Evolutionary conservation across 148 eudicot species (phyloP), one percentile per base, ranked within the genome.

Genomic region (Rhododendron vialii): DNA sequence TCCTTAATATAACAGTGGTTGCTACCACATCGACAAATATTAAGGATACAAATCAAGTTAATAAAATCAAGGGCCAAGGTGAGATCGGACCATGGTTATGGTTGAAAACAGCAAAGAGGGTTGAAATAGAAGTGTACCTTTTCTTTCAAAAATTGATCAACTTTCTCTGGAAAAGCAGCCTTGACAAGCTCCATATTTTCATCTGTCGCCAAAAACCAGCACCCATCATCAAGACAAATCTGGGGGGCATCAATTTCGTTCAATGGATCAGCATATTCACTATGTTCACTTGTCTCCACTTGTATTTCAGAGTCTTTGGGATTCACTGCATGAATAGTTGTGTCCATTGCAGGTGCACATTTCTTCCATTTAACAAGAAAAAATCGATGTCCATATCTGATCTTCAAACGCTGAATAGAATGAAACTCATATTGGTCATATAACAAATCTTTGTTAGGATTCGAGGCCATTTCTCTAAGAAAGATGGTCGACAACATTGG

Each of bases 291-390:
- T 4, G 65, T 30, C 47, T 91, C 93, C 67, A 74, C 79, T 57
- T 87, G 88, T 55, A 57, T 76, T 84, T 84, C 83, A 33, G 92
- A 86, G 59, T 89, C 91, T 75, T 92, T 91, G 51, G 90, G 36
- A 80, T 91, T 65, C 36, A 78, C 86, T 65, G 48, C 83, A 77
- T 61, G 69, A 33, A 83, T 88, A 80, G 50, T 63, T 84, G 69
- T 82, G 75, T 82, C 88, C 83, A 47, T 45, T 35, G 82, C 55
- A 51, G 87, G 83, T 63, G 89, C 57, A 57, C 90, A 84, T 81
- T 89, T 95, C 90, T 92, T 97, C 98, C 99, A 97, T 76, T 90
- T 95, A 87, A 97, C 91, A 61, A 91, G 91, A 85, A 91, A 95
- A 63, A 87, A 87, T 74, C 91, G 91, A 88, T 94, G 95, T 43